These are phyloP conservation scores for Metroxylon sagu DNA, from an alignment of 176 grass and related monocot genomes.

Conservation along the genomic window DNA sequence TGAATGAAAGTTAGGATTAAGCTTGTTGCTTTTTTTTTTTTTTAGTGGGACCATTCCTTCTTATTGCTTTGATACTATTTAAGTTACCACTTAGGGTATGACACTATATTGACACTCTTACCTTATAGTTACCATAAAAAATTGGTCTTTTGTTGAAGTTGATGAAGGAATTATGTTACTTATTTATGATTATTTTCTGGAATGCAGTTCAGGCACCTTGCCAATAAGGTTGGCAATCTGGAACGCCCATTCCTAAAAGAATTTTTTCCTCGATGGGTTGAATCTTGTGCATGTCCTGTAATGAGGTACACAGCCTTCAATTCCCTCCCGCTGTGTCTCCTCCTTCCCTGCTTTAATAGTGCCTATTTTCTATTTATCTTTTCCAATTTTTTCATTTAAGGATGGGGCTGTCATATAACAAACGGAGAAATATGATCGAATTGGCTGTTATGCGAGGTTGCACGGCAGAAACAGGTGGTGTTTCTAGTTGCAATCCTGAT, in stretches of 20 bases:
- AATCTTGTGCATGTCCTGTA: constrained; percentile 82
- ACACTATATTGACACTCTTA: no score
- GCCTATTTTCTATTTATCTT: background rate
- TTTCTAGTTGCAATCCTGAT: constrained; percentile 36
- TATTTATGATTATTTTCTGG: constrained; percentile 12
- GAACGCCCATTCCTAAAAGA: constrained; percentile 98
- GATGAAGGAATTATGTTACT: background rate
- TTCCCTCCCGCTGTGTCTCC: no score
- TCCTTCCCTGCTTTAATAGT: no score
- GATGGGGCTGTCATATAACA: constrained; percentile 88
- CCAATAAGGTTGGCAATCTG: constrained; percentile 92
- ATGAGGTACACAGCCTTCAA: constrained; percentile 47
- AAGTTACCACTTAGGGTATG: no score
- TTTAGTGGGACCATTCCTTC: no score
- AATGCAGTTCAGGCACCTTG: constrained; percentile 97
- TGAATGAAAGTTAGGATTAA: no score
- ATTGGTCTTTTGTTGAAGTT: no score
- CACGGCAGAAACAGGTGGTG: constrained; percentile 42
- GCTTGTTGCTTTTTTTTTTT: no score
- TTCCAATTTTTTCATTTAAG: constrained; percentile 31
- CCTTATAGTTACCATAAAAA: no score
- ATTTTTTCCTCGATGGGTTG: constrained; percentile 94
- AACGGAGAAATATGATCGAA: constrained; percentile 87
- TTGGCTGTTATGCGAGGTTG: constrained; percentile 68
- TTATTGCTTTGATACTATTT: no score